These are phyloP conservation scores for Pelargonium exstipulatum DNA, from an alignment of 441 rosid genomes.

Conservation along the genomic window DNA sequence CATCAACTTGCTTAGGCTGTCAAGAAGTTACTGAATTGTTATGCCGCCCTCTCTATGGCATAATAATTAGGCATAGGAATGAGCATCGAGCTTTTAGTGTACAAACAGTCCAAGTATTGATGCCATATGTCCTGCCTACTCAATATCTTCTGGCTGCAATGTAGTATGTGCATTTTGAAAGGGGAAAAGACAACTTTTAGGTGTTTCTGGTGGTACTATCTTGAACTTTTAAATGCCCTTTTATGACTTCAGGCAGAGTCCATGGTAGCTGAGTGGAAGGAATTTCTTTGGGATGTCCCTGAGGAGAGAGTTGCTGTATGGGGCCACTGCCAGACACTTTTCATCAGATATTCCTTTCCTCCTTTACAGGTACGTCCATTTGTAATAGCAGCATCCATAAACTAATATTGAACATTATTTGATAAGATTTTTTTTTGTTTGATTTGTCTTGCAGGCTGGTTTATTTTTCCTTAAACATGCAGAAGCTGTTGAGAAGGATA, in stretches of 20 bases:
- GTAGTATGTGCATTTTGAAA: too few species aligned
- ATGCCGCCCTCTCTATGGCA: not conserved
- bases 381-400: slow-evolving; percentile 13
- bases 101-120: not conserved
- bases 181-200: not conserved
- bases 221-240: slow-evolving; percentile 8
- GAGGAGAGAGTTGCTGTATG: slow-evolving; percentile 98
- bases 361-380: slow-evolving; percentile 60
- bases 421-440: slow-evolving; percentile 17
- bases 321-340: slow-evolving; percentile 95
- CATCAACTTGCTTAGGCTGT: too few species aligned
- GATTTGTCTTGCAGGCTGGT: slow-evolving; percentile 69
- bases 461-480: slow-evolving; percentile 93
- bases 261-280: slow-evolving; percentile 98
- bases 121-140: not conserved
- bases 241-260: slow-evolving; percentile 73
- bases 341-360: slow-evolving; percentile 80
- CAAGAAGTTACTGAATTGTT: too few species aligned
- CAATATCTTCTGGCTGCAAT: too few species aligned
- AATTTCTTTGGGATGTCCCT: slow-evolving; percentile 99
- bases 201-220: slow-evolving; percentile 9
- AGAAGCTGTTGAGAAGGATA: slow-evolving; percentile 91
- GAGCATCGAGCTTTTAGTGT: not conserved
- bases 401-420: slow-evolving; percentile 22
- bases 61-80: not conserved